Conservation (phyloP, 208 protist species). For the Porcisia deanei region DNA sequence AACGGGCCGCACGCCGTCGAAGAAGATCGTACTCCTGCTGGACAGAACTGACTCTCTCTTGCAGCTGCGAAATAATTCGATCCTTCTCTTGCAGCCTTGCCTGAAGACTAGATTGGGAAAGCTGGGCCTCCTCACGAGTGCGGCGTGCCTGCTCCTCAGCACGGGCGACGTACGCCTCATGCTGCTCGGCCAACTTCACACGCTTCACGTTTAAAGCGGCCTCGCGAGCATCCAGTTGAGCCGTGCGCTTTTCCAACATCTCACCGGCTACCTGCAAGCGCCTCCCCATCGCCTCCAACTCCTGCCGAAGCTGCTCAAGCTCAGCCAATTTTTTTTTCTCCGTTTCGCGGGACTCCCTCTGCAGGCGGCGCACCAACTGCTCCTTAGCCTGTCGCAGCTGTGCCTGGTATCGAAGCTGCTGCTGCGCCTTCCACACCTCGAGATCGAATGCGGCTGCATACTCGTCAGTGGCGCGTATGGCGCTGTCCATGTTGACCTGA, state of each 20-base stretch:
- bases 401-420: constrained; percentile 69
- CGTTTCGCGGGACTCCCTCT: constrained; percentile 34
- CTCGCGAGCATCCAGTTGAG: constrained; percentile 80
- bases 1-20: constrained; percentile 39
- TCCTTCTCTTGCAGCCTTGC: constrained; percentile 67
- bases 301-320: constrained; percentile 52
- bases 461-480: constrained; percentile 75
- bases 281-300: constrained; percentile 68
- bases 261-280: constrained; percentile 62
- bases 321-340: constrained; percentile 35
- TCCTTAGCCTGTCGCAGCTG: constrained; percentile 72
- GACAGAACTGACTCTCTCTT: constrained; percentile 43
- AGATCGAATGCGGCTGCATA: constrained; percentile 89
- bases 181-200: constrained; percentile 74
- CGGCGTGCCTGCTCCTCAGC: constrained; percentile 62
- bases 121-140: constrained; percentile 49
- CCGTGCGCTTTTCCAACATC: constrained; percentile 51
- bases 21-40: constrained; percentile 81
- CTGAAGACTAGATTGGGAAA: constrained; percentile 47
- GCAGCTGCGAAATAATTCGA: constrained; percentile 34
- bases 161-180: constrained; percentile 71
- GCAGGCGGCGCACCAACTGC: constrained; percentile 50
- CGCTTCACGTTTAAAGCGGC: constrained; percentile 67
- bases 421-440: constrained; percentile 92
- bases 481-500: constrained; percentile 12